These are phyloP conservation scores for Aspergillus ostianus DNA, from an alignment of 495 filamentous ascomycete species.

Conservation along the genomic window DNA sequence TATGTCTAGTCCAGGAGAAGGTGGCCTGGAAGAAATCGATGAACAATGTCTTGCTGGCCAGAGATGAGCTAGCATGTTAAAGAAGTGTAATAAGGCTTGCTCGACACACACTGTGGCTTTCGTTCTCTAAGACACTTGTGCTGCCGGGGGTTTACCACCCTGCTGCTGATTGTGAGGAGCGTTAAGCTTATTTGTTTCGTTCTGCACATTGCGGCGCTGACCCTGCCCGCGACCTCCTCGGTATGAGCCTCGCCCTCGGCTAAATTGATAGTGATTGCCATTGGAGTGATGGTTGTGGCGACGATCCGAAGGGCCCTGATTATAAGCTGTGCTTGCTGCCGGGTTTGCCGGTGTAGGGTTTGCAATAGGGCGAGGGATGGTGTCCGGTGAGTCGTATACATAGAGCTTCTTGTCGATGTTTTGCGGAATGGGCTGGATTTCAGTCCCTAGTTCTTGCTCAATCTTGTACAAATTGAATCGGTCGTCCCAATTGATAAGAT, in stretches of 20 bases:
- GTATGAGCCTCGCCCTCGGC: slow-evolving; percentile 40
- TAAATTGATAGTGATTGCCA: slow-evolving; percentile 37
- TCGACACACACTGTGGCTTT: not conserved
- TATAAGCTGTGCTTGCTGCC: slow-evolving; percentile 20
- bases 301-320: slow-evolving; percentile 32
- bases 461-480: slow-evolving; percentile 99
- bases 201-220: slow-evolving; percentile 38
- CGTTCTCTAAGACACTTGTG: slow-evolving; percentile 25
- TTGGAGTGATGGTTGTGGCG: slow-evolving; percentile 39
- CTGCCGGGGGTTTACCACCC: slow-evolving; percentile 34
- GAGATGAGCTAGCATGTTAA: not conserved
- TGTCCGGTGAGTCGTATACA: slow-evolving; percentile 94
- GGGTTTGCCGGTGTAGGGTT: slow-evolving; percentile 37
- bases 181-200: slow-evolving; percentile 32
- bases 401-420: slow-evolving; percentile 98
- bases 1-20: not conserved
- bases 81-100: slow-evolving; percentile 2
- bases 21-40: not conserved
- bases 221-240: slow-evolving; percentile 47
- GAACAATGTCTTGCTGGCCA: not conserved
- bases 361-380: slow-evolving; percentile 77
- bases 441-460: slow-evolving; percentile 93
- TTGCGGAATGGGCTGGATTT: slow-evolving; percentile 92
- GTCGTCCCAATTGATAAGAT: slow-evolving; percentile 99
- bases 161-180: slow-evolving; percentile 27